Conservation (phyloP, 2,329 filamentous ascomycete genomes). For the Davidsoniella eucalypti region DNA sequence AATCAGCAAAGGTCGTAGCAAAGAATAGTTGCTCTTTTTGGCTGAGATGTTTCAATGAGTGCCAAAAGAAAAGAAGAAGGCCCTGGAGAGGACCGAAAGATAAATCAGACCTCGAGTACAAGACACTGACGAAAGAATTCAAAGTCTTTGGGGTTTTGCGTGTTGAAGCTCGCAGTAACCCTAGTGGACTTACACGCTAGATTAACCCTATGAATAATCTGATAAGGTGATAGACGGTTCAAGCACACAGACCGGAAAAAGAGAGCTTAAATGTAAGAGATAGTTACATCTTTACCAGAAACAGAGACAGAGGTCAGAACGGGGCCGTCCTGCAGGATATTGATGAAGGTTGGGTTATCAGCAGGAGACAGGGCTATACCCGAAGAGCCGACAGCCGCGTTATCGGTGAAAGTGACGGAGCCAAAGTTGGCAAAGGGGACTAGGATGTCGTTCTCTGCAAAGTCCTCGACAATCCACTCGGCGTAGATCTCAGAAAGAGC, state of each 20-base stretch:
- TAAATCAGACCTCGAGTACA: too few relatives aligned
- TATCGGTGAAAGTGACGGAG: constrained; percentile 13
- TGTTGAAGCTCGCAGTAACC: too few relatives aligned
- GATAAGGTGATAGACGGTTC: too few relatives aligned
- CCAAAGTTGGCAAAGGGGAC: constrained; percentile 20
- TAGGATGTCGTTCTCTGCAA: constrained; percentile 15
- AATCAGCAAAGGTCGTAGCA: too few relatives aligned
- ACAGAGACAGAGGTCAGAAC: constrained; percentile 11
- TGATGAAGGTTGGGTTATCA: constrained; percentile 13
- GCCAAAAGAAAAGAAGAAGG: too few relatives aligned
- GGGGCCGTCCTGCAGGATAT: constrained; percentile 12
- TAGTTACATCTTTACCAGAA: constrained; percentile 9
- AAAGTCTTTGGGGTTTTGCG: too few relatives aligned
- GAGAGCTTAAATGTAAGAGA: constrained; percentile 4
- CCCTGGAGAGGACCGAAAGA: too few relatives aligned
- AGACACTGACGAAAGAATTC: too few relatives aligned
- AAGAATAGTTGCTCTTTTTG: too few relatives aligned
- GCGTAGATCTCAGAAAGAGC: constrained; percentile 37
- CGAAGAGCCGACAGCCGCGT: constrained; percentile 14
- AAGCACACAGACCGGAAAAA: neutral
- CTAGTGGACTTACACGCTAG: too few relatives aligned
- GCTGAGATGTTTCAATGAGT: too few relatives aligned
- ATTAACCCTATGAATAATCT: too few relatives aligned
- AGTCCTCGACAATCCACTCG: constrained; percentile 46
- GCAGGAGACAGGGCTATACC: constrained; percentile 15